phyloP scores from a whole-genome alignment of 2,329 filamentous ascomycete genomes.

The Ophiostoma tasmaniense region DNA sequence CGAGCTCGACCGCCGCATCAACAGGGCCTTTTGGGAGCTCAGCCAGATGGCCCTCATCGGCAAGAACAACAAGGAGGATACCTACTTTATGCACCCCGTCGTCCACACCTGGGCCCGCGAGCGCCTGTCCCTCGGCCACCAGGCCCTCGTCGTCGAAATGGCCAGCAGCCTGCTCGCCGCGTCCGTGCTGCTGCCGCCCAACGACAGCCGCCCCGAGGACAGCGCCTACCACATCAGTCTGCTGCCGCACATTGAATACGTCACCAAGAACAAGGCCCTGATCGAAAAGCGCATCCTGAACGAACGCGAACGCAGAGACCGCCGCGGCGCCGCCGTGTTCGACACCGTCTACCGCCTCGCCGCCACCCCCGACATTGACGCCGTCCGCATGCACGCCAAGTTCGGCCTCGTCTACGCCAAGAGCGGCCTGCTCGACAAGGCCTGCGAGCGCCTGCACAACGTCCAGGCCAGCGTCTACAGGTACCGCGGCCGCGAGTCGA shows the following conservation, averaged over 20 bases:
- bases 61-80: neutral
- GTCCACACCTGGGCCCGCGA: slow-evolving; percentile 9
- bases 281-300: neutral
- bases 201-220: neutral
- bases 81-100: slow-evolving; percentile 9
- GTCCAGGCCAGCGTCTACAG: neutral
- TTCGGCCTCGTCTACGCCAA: slow-evolving; percentile 7
- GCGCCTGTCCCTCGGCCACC: neutral
- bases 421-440: neutral
- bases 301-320: neutral
- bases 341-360: neutral
- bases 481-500: neutral
- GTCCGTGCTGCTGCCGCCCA: slow-evolving; percentile 7
- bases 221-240: slow-evolving; percentile 2
- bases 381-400: slow-evolving; percentile 4
- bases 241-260: slow-evolving; percentile 3
- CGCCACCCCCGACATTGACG: neutral
- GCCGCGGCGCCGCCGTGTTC: neutral
- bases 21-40: neutral
- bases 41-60: slow-evolving; percentile 5
- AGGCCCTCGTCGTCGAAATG: slow-evolving; percentile 6
- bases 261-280: neutral
- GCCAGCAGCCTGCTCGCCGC: neutral
- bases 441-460: neutral
- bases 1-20: neutral